phyloP scores from a whole-genome alignment of 225 moss, liverwort and hornwort species.

The Bryoerythrophyllum caledonicum region DNA sequence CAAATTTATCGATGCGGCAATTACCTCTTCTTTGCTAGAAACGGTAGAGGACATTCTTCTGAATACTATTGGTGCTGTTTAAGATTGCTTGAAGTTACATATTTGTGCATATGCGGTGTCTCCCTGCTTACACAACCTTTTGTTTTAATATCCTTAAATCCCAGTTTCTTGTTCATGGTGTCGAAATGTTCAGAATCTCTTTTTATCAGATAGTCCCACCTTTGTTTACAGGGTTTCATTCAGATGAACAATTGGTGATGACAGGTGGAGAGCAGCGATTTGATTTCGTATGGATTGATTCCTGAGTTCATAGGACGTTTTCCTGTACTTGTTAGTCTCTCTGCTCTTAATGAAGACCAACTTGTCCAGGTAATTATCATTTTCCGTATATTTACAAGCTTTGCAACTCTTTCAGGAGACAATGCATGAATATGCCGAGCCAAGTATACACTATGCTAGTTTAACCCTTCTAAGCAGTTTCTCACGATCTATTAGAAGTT shows the following conservation, averaged over 20 bases:
- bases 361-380: slow-evolving; percentile 66
- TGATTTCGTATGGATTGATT: slow-evolving; percentile 85
- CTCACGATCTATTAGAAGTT: background rate
- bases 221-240: background rate
- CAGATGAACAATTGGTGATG: background rate
- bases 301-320: slow-evolving; percentile 90
- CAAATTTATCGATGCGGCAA: slow-evolving; percentile 64
- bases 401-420: background rate
- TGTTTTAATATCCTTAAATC: background rate
- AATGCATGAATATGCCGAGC: background rate
- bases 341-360: slow-evolving; percentile 84
- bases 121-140: background rate
- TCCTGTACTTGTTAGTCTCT: slow-evolving; percentile 80
- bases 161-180: background rate
- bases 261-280: slow-evolving; percentile 84
- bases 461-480: background rate
- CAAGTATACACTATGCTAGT: slow-evolving; percentile 2
- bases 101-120: background rate
- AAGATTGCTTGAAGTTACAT: background rate
- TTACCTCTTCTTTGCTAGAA: slow-evolving; percentile 60
- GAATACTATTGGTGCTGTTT: background rate
- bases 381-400: background rate
- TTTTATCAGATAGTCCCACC: background rate
- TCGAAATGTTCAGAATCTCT: background rate
- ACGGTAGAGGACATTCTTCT: slow-evolving; percentile 38